Conservation (phyloP, 176 grass and related monocot genomes). For the Aechmea fasciata region DNA sequence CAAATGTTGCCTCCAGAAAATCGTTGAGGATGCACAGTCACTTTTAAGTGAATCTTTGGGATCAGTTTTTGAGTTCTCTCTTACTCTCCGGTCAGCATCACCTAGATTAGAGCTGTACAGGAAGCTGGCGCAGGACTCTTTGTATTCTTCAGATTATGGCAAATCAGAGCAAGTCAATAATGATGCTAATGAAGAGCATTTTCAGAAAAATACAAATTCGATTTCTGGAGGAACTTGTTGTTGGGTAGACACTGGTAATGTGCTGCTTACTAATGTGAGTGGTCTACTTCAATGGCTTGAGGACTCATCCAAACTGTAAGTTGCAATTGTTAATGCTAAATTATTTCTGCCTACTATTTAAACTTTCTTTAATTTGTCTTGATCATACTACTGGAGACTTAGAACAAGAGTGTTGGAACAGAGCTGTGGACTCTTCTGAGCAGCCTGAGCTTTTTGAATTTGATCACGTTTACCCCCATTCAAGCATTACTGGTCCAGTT, state of each 20-base stretch:
- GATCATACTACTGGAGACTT: conserved; percentile 16
- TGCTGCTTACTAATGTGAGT: conserved; percentile 43
- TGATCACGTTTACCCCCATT: conserved; percentile 68
- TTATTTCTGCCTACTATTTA: neutral
- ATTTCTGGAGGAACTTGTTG: conserved; percentile 60
- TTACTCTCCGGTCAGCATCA: conserved; percentile 84
- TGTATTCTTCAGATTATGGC: conserved; percentile 40
- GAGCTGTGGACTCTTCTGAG: conserved; percentile 31
- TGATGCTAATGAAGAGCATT: conserved; percentile 24
- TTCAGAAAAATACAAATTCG: conserved; percentile 15
- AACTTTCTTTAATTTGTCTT: conserved; percentile 16
- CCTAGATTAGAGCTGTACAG: conserved; percentile 75
- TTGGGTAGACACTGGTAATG: conserved; percentile 80
- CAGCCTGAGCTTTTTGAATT: conserved; percentile 87
- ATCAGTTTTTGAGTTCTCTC: conserved; percentile 86
- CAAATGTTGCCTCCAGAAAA: conserved; percentile 75
- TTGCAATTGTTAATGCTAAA: conserved; percentile 15
- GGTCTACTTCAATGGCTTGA: conserved; percentile 67
- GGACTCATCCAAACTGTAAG: conserved; percentile 40
- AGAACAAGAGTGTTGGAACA: conserved; percentile 32
- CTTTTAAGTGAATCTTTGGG: conserved; percentile 61
- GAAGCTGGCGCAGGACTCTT: conserved; percentile 79
- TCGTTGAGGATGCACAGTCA: conserved; percentile 50
- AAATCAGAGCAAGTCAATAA: conserved; percentile 31
- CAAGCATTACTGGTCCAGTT: conserved; percentile 47